Base-by-base conservation (phyloP, 2,329 filamentous ascomycete genomes). In the Monosporascus sp. region DNA sequence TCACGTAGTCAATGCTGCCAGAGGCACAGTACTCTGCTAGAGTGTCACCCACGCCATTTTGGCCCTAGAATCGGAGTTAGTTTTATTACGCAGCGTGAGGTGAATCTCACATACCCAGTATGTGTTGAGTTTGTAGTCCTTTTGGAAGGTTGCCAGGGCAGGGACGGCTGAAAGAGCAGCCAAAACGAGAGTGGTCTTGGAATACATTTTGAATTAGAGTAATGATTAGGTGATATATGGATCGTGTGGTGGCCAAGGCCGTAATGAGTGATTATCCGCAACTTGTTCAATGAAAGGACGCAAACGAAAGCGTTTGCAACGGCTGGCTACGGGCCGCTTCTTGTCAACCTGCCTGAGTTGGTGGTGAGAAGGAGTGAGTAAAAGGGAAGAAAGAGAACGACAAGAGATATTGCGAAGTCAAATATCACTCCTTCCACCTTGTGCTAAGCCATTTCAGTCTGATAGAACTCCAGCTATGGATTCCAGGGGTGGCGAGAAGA, bases 1-100 rank as follows among this genome's bases (percentile, higher is more conserved):
- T 74, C 47, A 74, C 63, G 47, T 68, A 72, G 54, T 74, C 72
- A 51, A 74, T 65, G 38, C 57, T 63, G 17, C 62, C 62, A n/a
- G 59, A 60, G 25, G 65, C 59, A 57, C 72, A 74, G 54, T 62
- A 58, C n/a, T 57, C 27, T 5, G 48, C 57, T 3, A 65, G 61
- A 3, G 46, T 57, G 38, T 65, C 58, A 38, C 48, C 56, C 14
- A 52, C 52, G 36, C 60, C 60, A 25, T 56, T 51, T 58, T 62
- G 59, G 44, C 59, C 59, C 60, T 61, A 50, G 36, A 27, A 17
- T 53, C 14, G 17, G 34, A 31, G 45, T 41, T 59, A 3, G 11
- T 7, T 25, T 25, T 15, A 7, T 25, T 11, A 31, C 20, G 9
- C 11, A 46, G 38, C 15, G 17, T 38, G 5, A 31, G 2, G 44